phyloP scores from a whole-genome alignment of 2,329 filamentous ascomycete species.

The Chaetomiaceae sp. region DNA sequence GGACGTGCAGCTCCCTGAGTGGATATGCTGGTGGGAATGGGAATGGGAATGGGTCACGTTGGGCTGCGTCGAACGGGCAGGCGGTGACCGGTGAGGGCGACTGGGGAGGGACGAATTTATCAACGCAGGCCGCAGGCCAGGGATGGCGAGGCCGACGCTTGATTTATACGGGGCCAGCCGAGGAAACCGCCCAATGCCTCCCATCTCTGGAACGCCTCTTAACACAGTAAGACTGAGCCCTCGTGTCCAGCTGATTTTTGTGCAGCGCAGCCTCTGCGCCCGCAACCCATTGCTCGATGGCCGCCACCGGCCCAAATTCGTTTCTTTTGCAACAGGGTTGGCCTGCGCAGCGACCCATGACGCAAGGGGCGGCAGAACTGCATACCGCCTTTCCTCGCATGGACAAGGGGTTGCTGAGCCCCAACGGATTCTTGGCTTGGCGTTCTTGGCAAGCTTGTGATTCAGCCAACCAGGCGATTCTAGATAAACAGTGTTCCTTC shows the following conservation, averaged over 20 bases:
- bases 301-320: slow-evolving; percentile 3
- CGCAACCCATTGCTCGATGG: background rate
- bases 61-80: slow-evolving; percentile 13
- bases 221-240: background rate
- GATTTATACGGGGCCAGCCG: slow-evolving; percentile 11
- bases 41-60: slow-evolving; percentile 16
- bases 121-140: slow-evolving; percentile 1
- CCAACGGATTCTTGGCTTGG: too few relatives aligned
- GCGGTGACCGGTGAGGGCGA: slow-evolving; percentile 14
- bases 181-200: background rate
- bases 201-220: slow-evolving; percentile 1
- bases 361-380: slow-evolving; percentile 16
- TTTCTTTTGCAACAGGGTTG: slow-evolving; percentile 12
- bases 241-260: background rate
- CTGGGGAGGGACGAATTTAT: slow-evolving; percentile 6
- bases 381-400: slow-evolving; percentile 13
- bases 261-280: slow-evolving; percentile 3
- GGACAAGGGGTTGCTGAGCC: too few relatives aligned
- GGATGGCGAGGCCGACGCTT: background rate
- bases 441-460: too few relatives aligned
- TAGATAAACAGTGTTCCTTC: too few relatives aligned
- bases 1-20: slow-evolving; percentile 16
- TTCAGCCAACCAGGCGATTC: too few relatives aligned
- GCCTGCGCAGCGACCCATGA: slow-evolving; percentile 16
- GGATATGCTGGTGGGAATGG: slow-evolving; percentile 16